Base-by-base conservation (phyloP, 805 yeast genomes). In the Nakazawaea wyomingensis region DNA sequence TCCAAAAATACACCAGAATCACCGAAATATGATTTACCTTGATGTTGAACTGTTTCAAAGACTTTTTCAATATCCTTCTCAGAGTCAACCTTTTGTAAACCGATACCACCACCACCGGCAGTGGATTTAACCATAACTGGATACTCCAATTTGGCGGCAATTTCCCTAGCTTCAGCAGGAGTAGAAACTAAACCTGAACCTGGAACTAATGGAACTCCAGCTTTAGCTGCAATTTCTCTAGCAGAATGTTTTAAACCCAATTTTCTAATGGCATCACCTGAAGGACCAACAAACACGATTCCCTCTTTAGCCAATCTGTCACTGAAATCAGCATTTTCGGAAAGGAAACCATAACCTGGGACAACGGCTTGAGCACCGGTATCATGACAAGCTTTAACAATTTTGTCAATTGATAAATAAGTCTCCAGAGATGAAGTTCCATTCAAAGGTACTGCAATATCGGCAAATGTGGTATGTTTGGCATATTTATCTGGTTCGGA, bases 41-140 rank as follows among this genome's bases (percentile, higher is more conserved):
- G 96, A 65, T 89, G 96, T 59, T 87, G 83, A 34, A 93, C 98
- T 8, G 96, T 82, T 55, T 78, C 85, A 64, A 88, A 91, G 11
- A 90, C 95, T 48, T 84, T 68, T 65, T 80, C 86, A 50, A 93
- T 80, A 47, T 93, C 97, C 16, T 62, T 79, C 52, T 77, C 85
- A 28, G 80, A 73, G 56, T 90, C 96, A 46, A 90, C 97, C 59
- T 89, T 85, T 63, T 91, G 97, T 53, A 91, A 69, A 50, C 99
- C 99, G 57, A 91, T 91, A 66, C 99, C 99, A 64, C 99, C 99
- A 57, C 99, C 99, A 60, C 99, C 99, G 20, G 98, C 98, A 48
- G 99, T 93, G 20, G 96, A 85, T 65, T 91, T 91, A 39, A 93
- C 86, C 98, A 91, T 91, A 27, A 91, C 78, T 22, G 98, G 98